phyloP scores from a whole-genome alignment of 768 basidiomycete species.

The Polyporus arcularius region DNA sequence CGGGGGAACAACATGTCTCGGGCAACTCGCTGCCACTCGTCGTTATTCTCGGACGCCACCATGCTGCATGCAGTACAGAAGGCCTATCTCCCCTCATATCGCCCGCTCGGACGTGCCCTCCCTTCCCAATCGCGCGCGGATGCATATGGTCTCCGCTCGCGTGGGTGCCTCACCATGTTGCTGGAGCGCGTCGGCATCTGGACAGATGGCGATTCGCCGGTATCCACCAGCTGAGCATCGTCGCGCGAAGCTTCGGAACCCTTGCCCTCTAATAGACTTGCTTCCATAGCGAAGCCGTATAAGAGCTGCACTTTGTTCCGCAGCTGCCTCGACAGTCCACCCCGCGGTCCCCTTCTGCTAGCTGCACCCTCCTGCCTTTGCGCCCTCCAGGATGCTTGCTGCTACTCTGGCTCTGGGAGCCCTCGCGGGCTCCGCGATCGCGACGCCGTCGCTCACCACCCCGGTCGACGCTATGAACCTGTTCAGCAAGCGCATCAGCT shows the following conservation, averaged over 20 bases:
- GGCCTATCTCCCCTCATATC: background rate
- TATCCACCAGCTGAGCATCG: background rate
- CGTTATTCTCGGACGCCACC: background rate
- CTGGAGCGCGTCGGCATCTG: background rate
- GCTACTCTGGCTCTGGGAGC: slow-evolving; percentile 25
- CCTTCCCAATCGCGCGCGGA: background rate
- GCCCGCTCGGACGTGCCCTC: background rate
- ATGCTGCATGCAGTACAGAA: background rate
- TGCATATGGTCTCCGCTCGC: background rate
- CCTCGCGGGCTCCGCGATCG: slow-evolving; percentile 24
- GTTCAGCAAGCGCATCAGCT: slow-evolving; percentile 37
- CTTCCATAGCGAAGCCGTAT: background rate
- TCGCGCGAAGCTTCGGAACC: background rate
- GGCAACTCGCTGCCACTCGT: background rate
- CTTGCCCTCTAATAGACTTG: background rate
- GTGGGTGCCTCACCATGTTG: background rate
- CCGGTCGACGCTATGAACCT: slow-evolving; percentile 24
- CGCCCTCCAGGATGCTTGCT: slow-evolving; percentile 23
- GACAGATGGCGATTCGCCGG: background rate
- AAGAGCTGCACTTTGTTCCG: background rate
- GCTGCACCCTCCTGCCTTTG: background rate
- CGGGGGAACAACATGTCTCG: too few relatives aligned
- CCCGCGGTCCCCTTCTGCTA: background rate
- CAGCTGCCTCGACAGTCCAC: background rate
- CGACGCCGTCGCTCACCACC: slow-evolving; percentile 14